Evolutionary conservation across 1,139 yeast species (phyloP).

Genomic region (Zygosaccharomyces pseudobailii): DNA sequence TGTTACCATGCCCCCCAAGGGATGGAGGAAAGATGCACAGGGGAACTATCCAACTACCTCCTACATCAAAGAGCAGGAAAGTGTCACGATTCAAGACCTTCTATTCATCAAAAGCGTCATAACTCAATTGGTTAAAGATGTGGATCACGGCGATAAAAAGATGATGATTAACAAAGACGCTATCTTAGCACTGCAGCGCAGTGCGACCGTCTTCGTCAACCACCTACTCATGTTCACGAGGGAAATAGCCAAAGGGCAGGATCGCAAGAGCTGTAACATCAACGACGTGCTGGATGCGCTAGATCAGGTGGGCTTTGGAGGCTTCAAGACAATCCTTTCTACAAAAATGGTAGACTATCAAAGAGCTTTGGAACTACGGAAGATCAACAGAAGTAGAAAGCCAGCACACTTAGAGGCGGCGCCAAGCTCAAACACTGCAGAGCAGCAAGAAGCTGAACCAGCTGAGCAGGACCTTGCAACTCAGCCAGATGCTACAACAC

Average conservation of each 20-base stretch:
- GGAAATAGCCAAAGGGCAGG: slow-evolving; percentile 45
- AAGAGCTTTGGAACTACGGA: slow-evolving; percentile 25
- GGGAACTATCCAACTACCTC: slow-evolving; percentile 51
- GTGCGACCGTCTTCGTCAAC: slow-evolving; percentile 70
- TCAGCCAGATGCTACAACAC: slow-evolving; percentile 10
- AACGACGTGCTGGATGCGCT: slow-evolving; percentile 62
- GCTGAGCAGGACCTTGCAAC: neutral
- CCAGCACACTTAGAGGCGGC: slow-evolving; percentile 20
- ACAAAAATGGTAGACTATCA: slow-evolving; percentile 30
- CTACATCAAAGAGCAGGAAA: slow-evolving; percentile 46
- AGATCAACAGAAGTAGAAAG: slow-evolving; percentile 12
- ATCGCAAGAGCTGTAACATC: slow-evolving; percentile 58
- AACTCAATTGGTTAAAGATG: slow-evolving; percentile 51
- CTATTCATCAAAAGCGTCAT: slow-evolving; percentile 64
- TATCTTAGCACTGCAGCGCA: slow-evolving; percentile 58
- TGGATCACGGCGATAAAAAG: slow-evolving; percentile 34
- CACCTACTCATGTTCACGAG: slow-evolving; percentile 62
- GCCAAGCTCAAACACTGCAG: slow-evolving; percentile 26
- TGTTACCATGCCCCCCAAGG: slow-evolving; percentile 66
- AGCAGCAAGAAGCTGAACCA: slow-evolving; percentile 18
- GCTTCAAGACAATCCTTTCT: slow-evolving; percentile 35
- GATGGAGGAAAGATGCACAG: slow-evolving; percentile 74
- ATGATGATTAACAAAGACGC: slow-evolving; percentile 59
- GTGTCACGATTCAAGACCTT: slow-evolving; percentile 61
- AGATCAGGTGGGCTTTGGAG: slow-evolving; percentile 48